A percentile compares a stretch with the other conserved stretches of the same genome.
Evolutionary conservation across 495 filamentous ascomycete species (phyloP).

Genomic region (Penicillium maclennaniae): DNA sequence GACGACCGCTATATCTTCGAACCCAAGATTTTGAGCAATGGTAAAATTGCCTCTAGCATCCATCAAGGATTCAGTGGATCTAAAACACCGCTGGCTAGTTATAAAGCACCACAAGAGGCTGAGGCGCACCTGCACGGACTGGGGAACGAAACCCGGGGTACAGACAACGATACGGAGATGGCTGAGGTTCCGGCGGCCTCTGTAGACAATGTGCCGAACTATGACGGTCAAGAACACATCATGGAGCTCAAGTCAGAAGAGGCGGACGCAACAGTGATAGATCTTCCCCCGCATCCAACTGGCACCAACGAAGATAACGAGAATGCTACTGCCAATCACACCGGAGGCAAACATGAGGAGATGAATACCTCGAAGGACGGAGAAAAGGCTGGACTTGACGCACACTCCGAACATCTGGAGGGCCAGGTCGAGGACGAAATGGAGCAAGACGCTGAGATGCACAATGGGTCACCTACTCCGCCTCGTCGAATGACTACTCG

Average conservation of each 20-base stretch:
- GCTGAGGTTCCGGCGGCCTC: conserved; percentile 22
- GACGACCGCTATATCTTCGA: conserved; percentile 42
- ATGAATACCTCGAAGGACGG: conserved; percentile 11
- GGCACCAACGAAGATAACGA: conserved; percentile 9
- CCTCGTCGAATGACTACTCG: conserved; percentile 69
- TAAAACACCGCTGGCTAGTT: conserved; percentile 5
- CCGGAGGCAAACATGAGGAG: conserved; percentile 12
- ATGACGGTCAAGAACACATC: conserved; percentile 9
- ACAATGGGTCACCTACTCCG: conserved; percentile 37
- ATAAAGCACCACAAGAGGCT: background rate
- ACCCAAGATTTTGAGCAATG: conserved; percentile 21
- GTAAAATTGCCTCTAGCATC: conserved; percentile 13
- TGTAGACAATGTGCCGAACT: conserved; percentile 1
- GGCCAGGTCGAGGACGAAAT: conserved; percentile 15
- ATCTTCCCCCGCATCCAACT: conserved; percentile 34
- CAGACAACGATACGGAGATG: conserved; percentile 45
- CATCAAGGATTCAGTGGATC: conserved; percentile 16
- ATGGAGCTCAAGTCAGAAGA: conserved; percentile 40
- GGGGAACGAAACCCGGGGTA: background rate
- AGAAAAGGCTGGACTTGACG: conserved; percentile 6
- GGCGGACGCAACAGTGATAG: conserved; percentile 34
- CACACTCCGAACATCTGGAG: background rate
- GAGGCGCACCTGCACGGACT: conserved; percentile 14
- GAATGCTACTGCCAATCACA: conserved; percentile 1
- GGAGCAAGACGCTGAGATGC: conserved; percentile 37